Evolutionary conservation across 306 rosid species (phyloP), one percentile per base, ranked within the genome.

Genomic region (Luffa acutangula): DNA sequence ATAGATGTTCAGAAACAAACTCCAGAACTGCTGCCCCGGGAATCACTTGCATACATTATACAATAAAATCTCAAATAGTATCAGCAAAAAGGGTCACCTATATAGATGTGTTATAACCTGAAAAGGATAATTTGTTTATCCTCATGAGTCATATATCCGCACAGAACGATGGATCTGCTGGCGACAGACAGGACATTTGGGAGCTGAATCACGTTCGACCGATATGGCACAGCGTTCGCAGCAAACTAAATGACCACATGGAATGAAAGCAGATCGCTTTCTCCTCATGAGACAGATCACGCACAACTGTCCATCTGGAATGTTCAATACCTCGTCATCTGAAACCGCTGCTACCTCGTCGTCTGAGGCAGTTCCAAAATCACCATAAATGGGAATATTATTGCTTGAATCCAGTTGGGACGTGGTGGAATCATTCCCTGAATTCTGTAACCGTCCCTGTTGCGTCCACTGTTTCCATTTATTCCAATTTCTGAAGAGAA

Each of bases 101-200:
- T 5, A 15, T 33, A 63, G 70, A 64, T 63, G 45, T 14, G 74
- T 41, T 67, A 41, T 34, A 67, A 67, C 51, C 74, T 3, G 52
- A 67, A n/a, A 41, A 67, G 66, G 66, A 39, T 18, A 1, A 39
- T 67, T 67, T 9, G 52, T n/a, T 39, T 66, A 34, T 9, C 21
- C 39, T 85, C 89, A 92, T 14, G 96, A 85, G 76, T 91, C 96
- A 25, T 77, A 92, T 66, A 90, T 89, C 49, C 96, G 93, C 75
- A 92, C 85, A 2, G 96, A 90, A 75, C 80, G 78, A 12, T 84
- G 92, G 75, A 95, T 88, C 78, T 85, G 92, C 85, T 90, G 97
- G 67, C 98, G 91, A 81, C 98, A 92, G 74, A 92, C 91, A 0
- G 98, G 98, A 48, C 98, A 95, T 74, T 91, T 95, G 21, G 97